Evolutionary conservation across 495 filamentous ascomycete genomes (phyloP), one percentile per base, ranked within the genome.

Genomic region (Tuber umbilicatum): DNA sequence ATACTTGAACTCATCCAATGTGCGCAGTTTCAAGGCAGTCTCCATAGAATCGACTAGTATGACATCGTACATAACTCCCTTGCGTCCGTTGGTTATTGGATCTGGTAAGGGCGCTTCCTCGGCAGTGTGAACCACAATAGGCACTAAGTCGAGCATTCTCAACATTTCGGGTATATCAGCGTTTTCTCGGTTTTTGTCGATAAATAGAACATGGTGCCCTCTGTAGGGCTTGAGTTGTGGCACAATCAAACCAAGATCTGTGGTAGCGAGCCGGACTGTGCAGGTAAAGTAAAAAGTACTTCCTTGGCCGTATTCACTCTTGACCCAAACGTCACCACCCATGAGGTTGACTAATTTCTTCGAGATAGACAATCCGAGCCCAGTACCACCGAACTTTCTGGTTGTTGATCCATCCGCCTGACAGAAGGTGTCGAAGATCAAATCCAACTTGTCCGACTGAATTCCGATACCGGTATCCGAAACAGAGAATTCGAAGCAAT

Each of bases 371-470:
- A 99, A 86, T 76, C 95, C 95, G 38, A 99, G 88, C 73, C 95
- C 95, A 39, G 95, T 99, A 78, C 95, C 95, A 82, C 95, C 95
- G 82, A 99, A 99, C 79, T 96, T 93, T 75, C 95, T 88, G 16
- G 95, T 99, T 80, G 96, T 99, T 14, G 94, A 97, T 43, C 95
- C 95, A 85, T 99, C 95, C 16, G 95, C 95, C 85, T 99, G 95
- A 81, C 97, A 96, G 90, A 99, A 99, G 21, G 95, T 99, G 84
- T 98, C 95, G 83, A 99, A 99, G 83, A 99, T 99, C 74, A 98
- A 85, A 83, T 97, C 94, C 39, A 98, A 89, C 85, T 99, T 99
- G 82, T 98, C 95, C 70, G 90, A 87, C 82, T 94, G 93, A 76
- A 99, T 98, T 79, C 95, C 95, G 81, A 99, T 99, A 71, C 95